Base-by-base conservation (phyloP, 2,329 filamentous ascomycete species). In the Bipolaris victoriae region DNA sequence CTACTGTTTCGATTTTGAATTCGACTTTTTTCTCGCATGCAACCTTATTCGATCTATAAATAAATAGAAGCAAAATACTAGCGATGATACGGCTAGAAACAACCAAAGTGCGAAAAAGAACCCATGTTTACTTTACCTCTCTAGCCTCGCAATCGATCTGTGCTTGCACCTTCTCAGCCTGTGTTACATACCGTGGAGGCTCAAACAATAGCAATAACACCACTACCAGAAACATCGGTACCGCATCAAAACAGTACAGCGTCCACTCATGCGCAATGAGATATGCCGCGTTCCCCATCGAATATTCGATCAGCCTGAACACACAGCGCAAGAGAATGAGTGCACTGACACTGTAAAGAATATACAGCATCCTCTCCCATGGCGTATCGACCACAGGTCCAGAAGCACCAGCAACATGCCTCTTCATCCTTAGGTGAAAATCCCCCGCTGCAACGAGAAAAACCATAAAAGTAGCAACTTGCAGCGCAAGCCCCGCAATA, bases 301-400 rank as follows among this genome's bases (percentile, higher is more conserved):
- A 62, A 60, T 83, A 86, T 69, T 85, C 83, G 7, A 80, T 68
- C 20, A 84, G 69, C 31, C 83, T 78, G 58, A 84, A 83, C 1
- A 82, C 64, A 35, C 76, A 81, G 36, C 84, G 78, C 10, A 83
- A 58, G 51, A 86, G 71, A 60, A 86, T 82, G 16, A 85, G 68
- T 1, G 71, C 60, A 62, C 78, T 81, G 45, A 79, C 75, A 3
- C 68, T 58, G 64, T 85, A 85, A 16, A 86, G 71, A 0, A 76
- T 75, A 60, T 65, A 67, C 2, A 74, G 53, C 56, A 72, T 68
- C 55, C 62, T 70, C 45, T 52, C 65, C 71, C 72, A 74, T 1
- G 63, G 49, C 6, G 35, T 24, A 4, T 10, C 13, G 1, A 31
- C 7, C 18, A 13, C 18, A 1, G 45, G 16, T 4, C 13, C 4